These are phyloP conservation scores for Mycoemilia scoparia DNA, from an alignment of 192 early-diverging fungal species.

Conservation along the genomic window DNA sequence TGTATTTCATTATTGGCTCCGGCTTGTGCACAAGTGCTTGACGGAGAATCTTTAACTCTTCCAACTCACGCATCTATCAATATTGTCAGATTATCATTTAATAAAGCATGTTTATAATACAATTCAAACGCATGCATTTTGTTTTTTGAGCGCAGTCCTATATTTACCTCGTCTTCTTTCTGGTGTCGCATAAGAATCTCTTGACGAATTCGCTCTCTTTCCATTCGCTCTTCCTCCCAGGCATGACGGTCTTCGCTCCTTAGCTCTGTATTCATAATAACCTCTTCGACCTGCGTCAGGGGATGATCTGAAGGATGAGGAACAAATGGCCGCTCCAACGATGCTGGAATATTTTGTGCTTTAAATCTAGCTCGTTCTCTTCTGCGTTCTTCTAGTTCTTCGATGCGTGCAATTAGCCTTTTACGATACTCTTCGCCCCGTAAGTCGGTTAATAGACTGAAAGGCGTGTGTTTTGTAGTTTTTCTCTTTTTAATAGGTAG, in stretches of 20 bases:
- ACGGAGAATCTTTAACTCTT: conserved; percentile 35
- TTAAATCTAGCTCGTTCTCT: conserved; percentile 26
- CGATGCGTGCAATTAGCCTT: conserved; percentile 21
- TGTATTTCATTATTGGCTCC: conserved; percentile 37
- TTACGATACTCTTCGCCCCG: conserved; percentile 29
- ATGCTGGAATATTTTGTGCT: conserved; percentile 34
- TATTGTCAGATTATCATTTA: no score
- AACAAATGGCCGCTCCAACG: conserved; percentile 37
- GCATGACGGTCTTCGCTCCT: conserved; percentile 43
- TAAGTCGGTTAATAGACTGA: conserved; percentile 34
- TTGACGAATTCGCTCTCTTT: conserved; percentile 31
- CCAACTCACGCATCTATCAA: conserved; percentile 34
- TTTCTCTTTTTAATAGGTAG: conserved; percentile 13
- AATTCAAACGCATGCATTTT: no score
- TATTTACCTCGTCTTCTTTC: conserved; percentile 23
- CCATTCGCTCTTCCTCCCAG: conserved; percentile 37
- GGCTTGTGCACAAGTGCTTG: conserved; percentile 36
- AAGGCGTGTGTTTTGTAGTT: conserved; percentile 36
- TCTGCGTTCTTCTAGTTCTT: conserved; percentile 23
- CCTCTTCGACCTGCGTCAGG: conserved; percentile 22
- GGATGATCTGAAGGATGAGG: conserved; percentile 30
- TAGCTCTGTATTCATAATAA: conserved; percentile 32
- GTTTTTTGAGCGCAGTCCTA: no score
- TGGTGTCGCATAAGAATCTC: conserved; percentile 32
- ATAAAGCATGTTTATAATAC: no score